Base-by-base conservation (phyloP, 2,329 filamentous ascomycete genomes). In the Cytospora chrysosperma region DNA sequence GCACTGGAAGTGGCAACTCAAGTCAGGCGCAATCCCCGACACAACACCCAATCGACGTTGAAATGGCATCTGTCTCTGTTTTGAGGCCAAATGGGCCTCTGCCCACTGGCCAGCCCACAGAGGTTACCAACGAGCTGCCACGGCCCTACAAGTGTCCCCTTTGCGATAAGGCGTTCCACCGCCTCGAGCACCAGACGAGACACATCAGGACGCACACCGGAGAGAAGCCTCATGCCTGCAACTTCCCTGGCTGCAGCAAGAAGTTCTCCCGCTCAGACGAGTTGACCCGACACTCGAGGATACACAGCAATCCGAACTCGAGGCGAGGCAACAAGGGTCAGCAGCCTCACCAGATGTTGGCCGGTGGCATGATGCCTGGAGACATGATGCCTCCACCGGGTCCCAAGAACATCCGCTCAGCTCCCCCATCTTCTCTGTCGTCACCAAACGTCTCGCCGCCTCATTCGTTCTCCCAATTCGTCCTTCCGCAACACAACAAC, bases 291-390 rank as follows among this genome's bases (percentile, higher is more conserved):
- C 94, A 99, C 79, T 97, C 94, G 75, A 87, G 94, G 76, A 99
- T 99, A 80, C 94, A 99, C 85, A 97, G 92, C 86, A 99, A 98
- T 79, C 94, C 95, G 64, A 98, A 98, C 83, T 97, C 93, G 63
- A 85, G 95, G 74, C 84, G 94, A 73, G 93, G 92, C 69, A 96
- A 96, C 83, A 97, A 97, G 82, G 87, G 77, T 30, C 81, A 84
- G 69, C 77, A 81, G 62, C 77, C 79, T 62, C 76, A 81, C 65
- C 71, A 73, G 43, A 73, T 80, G 68, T 77, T 78, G 61, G 78
- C 79, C 60, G 77, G 65, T 27, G 52, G 80, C 62, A 76, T 84
- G 70, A 78, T 79, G 66, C 77, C 79, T 75, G 76, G 88, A 77
- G 82, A 79, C 69, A 90, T 93, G 85, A 93, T 96, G 87, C 85